Conservation (phyloP, 2,329 filamentous ascomycete genomes). For the Phaeoacremonium minimum region DNA sequence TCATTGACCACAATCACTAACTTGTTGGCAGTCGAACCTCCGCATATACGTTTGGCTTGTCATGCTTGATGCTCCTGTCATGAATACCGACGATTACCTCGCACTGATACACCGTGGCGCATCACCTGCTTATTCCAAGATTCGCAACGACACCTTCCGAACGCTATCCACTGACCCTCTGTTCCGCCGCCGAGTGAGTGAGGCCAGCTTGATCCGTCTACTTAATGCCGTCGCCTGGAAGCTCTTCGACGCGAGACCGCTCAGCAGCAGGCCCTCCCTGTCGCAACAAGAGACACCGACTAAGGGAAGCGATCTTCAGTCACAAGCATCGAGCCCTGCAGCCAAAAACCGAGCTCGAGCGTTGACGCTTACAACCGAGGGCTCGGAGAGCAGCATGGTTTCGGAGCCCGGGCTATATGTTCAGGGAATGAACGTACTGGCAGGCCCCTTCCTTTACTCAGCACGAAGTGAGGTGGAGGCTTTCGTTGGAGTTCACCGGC, state of each 20-base stretch:
- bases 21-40: slow-evolving; percentile 67
- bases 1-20: background rate
- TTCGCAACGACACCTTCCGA: slow-evolving; percentile 96
- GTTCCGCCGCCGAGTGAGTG: slow-evolving; percentile 90
- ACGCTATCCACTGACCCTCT: slow-evolving; percentile 96
- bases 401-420: slow-evolving; percentile 82
- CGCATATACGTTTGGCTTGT: slow-evolving; percentile 97
- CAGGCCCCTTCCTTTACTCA: slow-evolving; percentile 91
- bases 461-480: slow-evolving; percentile 93
- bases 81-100: slow-evolving; percentile 85
- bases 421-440: slow-evolving; percentile 98
- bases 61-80: slow-evolving; percentile 79
- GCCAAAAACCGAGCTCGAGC: slow-evolving; percentile 50
- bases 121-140: slow-evolving; percentile 93
- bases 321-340: slow-evolving; percentile 35
- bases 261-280: slow-evolving; percentile 29
- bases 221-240: slow-evolving; percentile 95
- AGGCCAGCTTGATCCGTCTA: slow-evolving; percentile 89
- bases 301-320: slow-evolving; percentile 18
- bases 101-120: slow-evolving; percentile 86
- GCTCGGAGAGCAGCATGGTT: slow-evolving; percentile 52
- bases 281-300: slow-evolving; percentile 26
- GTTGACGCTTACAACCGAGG: slow-evolving; percentile 58
- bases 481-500: slow-evolving; percentile 83
- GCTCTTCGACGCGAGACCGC: slow-evolving; percentile 70